These are phyloP conservation scores for Escovopsis sp. DNA, from an alignment of 2,329 filamentous ascomycete genomes.

Conservation along the genomic window DNA sequence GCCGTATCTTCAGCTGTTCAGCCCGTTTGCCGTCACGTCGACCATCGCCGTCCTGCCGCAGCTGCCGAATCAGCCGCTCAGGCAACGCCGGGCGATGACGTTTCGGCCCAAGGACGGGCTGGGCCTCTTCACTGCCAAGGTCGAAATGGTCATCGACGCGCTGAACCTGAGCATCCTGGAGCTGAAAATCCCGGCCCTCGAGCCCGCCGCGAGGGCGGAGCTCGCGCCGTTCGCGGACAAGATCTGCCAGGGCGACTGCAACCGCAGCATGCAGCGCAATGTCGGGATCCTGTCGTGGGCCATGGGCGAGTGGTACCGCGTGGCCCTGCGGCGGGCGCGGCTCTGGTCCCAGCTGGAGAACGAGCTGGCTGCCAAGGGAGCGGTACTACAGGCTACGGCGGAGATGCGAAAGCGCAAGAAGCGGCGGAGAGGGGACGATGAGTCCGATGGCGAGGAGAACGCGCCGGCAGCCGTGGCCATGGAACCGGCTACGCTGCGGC, in stretches of 20 bases:
- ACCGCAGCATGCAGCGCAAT: slow-evolving; percentile 38
- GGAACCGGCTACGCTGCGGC: slow-evolving; percentile 30
- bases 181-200: slow-evolving; percentile 39
- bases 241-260: slow-evolving; percentile 22
- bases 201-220: slow-evolving; percentile 43
- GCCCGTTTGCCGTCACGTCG: slow-evolving; percentile 48
- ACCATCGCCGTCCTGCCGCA: slow-evolving; percentile 31
- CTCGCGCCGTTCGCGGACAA: slow-evolving; percentile 37
- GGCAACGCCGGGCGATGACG: slow-evolving; percentile 43
- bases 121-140: slow-evolving; percentile 40
- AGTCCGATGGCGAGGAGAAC: slow-evolving; percentile 10
- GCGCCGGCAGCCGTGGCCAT: slow-evolving; percentile 2
- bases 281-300: slow-evolving; percentile 49
- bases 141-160: slow-evolving; percentile 46
- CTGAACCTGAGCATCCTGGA: slow-evolving; percentile 33
- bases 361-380: slow-evolving; percentile 26
- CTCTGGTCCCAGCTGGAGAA: slow-evolving; percentile 44
- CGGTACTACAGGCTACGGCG: slow-evolving; percentile 10
- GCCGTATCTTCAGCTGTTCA: slow-evolving; percentile 58
- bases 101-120: slow-evolving; percentile 26
- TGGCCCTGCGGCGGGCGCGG: slow-evolving; percentile 44
- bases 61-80: slow-evolving; percentile 18
- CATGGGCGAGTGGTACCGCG: slow-evolving; percentile 52
- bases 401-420: slow-evolving; percentile 13
- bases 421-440: slow-evolving; percentile 11